Conservation (phyloP, 2,329 filamentous ascomycete species). For the Trichoderma sp. region DNA sequence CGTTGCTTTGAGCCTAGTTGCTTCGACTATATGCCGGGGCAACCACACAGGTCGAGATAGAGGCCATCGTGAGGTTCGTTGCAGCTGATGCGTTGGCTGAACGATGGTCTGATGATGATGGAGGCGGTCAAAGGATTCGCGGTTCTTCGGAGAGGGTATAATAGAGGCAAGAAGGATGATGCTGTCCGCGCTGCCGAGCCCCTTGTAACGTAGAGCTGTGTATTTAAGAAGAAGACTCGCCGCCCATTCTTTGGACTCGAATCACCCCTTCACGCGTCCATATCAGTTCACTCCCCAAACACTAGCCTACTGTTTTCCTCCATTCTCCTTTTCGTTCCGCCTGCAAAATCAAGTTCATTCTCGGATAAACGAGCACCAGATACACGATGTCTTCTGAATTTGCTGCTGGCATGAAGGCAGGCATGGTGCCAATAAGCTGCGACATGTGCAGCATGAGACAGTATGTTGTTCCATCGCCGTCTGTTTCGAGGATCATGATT, state of each 20-base stretch:
- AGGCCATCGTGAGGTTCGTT: constrained; percentile 23
- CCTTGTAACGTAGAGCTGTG: neutral
- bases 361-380: neutral
- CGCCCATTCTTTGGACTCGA: neutral
- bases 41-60: constrained; percentile 24
- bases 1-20: constrained; percentile 24
- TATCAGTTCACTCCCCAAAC: neutral
- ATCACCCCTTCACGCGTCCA: neutral
- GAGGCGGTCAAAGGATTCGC: constrained; percentile 26
- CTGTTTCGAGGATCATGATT: neutral
- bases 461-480: constrained; percentile 21
- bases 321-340: neutral
- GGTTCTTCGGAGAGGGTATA: neutral
- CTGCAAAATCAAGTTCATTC: neutral
- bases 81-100: constrained; percentile 26
- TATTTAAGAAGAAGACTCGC: constrained; percentile 13
- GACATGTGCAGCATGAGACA: constrained; percentile 32
- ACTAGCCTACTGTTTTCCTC: neutral
- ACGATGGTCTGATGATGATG: neutral
- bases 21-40: constrained; percentile 26
- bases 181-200: too few relatives aligned
- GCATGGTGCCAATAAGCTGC: constrained; percentile 29
- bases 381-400: constrained; percentile 26
- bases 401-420: constrained; percentile 28
- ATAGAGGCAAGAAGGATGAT: neutral